Percentiles rank a stretch among this genome's conserved stretches.
phyloP scores from a whole-genome alignment of 176 grass and related monocot genomes.

The Phoenix roebelenii region DNA sequence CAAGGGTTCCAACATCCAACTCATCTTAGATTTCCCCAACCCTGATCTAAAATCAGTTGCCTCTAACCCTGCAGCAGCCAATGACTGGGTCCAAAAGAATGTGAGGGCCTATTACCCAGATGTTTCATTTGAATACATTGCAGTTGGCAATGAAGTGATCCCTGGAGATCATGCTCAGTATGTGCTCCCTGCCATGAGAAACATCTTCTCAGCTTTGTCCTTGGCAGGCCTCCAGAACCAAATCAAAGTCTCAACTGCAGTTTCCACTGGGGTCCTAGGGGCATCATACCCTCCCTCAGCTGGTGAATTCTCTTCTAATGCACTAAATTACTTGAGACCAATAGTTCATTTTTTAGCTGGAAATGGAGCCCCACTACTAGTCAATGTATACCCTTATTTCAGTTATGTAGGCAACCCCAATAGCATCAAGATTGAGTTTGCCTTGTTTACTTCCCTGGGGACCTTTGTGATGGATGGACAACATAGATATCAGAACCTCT shows the following conservation, averaged over 20 bases:
- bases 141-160: constrained; percentile 10
- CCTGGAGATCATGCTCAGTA: not conserved
- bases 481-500: too few relatives aligned
- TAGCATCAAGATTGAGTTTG: not conserved
- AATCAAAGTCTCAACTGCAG: constrained; percentile 6
- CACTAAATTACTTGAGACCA: not conserved
- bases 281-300: not conserved
- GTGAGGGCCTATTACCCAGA: not conserved
- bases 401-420: not conserved
- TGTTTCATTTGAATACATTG: not conserved
- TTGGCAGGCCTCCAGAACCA: not conserved
- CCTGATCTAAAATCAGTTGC: not conserved
- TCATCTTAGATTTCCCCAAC: not conserved
- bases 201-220: not conserved
- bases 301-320: not conserved
- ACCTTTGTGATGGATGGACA: too few relatives aligned
- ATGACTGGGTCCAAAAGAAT: not conserved
- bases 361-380: not conserved
- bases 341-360: not conserved
- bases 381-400: constrained; percentile 12
- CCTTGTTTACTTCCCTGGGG: not conserved
- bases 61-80: not conserved
- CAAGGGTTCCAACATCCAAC: not conserved
- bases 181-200: constrained; percentile 5
- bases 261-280: not conserved